Evolutionary conservation across 305 asterid genomes (phyloP), one percentile per base, ranked within the genome.

Genomic region (Andrographis paniculata): DNA sequence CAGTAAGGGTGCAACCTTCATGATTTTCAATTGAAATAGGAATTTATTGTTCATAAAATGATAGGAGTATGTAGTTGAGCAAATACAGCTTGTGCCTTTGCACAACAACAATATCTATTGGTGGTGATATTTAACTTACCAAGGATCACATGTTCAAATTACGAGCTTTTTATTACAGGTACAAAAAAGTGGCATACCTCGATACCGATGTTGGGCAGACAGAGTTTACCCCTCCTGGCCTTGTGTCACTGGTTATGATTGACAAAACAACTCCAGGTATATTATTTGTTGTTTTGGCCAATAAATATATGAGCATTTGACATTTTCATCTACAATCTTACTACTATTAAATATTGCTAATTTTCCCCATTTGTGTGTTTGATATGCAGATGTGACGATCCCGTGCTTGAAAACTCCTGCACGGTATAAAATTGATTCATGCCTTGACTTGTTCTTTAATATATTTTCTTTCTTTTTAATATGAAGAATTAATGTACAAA

Each of bases 131-230:
- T n/a, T n/a, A n/a, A n/a, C n/a, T n/a, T n/a, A n/a, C n/a, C n/a
- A n/a, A n/a, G n/a, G n/a, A n/a, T n/a, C 19, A 23, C 23, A 51
- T 36, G 22, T 48, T 62, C 28, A 36, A 50, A 27, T 48, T 59
- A 20, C 45, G 0, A 12, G 20, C 24, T 73, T 36, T 61, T 41
- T 17, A 9, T 59, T 57, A 62, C 81, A 92, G 99, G 75, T 82
- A 77, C 68, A 75, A 71, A 60, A 84, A 64, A 43, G 96, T 87
- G 59, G 95, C 94, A 70, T 92, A 77, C 66, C 84, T 92, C 58
- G 99, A 92, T 65, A 87, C 96, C 36, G 99, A 92, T 71, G 95
- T 84, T 66, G 96, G 96, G 50, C 99, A 87, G 84, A 56, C 95
- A 7, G 99, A 87, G 71, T 92, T 92, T 66, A 92, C 95, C 44